These are phyloP conservation scores for Lactarius evosmus DNA, from an alignment of 768 basidiomycete species.

Conservation along the genomic window DNA sequence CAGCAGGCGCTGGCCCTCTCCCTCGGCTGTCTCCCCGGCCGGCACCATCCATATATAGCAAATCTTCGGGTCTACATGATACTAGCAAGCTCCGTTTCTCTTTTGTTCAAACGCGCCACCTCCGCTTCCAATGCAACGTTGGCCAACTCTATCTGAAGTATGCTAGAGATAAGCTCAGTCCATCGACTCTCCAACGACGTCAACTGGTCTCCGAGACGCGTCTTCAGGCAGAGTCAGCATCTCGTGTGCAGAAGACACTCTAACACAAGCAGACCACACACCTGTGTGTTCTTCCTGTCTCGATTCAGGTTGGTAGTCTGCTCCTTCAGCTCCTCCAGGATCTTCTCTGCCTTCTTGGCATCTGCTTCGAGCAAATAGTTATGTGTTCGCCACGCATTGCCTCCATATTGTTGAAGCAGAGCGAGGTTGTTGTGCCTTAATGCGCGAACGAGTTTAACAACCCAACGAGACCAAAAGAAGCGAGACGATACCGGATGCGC, in stretches of 20 bases:
- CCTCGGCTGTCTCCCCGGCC: conserved; percentile 16
- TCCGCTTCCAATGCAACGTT: conserved; percentile 86
- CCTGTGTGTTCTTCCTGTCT: conserved; percentile 83
- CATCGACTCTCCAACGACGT: conserved; percentile 81
- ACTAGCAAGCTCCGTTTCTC: conserved; percentile 59
- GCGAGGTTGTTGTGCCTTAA: conserved; percentile 77
- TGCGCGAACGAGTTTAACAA: conserved; percentile 9
- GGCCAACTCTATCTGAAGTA: conserved; percentile 94
- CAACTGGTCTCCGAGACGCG: conserved; percentile 73
- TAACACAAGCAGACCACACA: conserved; percentile 33
- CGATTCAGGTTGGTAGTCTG: conserved; percentile 83
- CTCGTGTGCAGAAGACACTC: background rate
- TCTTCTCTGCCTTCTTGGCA: conserved; percentile 64
- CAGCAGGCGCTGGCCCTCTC: background rate
- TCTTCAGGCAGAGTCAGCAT: conserved; percentile 43
- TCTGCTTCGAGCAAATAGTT: conserved; percentile 84
- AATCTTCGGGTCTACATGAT: conserved; percentile 21
- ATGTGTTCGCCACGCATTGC: conserved; percentile 89
- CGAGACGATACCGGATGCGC: conserved; percentile 56
- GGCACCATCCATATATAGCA: conserved; percentile 18
- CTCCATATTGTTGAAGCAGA: conserved; percentile 79
- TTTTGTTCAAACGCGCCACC: conserved; percentile 55
- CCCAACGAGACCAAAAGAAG: background rate
- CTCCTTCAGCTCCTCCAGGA: conserved; percentile 75
- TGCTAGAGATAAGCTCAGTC: conserved; percentile 88